Base-by-base conservation (phyloP, 2,329 filamentous ascomycete genomes). In the Zymoseptoria pseudotritici region DNA sequence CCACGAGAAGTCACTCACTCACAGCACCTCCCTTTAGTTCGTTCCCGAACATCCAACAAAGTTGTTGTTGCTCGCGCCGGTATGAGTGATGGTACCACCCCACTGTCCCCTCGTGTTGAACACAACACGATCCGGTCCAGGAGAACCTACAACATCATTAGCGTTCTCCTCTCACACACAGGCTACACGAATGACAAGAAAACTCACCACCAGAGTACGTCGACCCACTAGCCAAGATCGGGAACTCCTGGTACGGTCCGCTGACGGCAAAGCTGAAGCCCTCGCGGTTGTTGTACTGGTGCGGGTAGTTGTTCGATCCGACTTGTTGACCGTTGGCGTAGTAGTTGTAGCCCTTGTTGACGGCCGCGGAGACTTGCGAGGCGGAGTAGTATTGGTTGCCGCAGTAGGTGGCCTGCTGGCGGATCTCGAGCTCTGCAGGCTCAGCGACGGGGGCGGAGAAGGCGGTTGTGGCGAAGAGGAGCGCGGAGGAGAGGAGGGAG, bases 51-150 rank as follows among this genome's bases (percentile, higher is more conserved):
- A 89, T n/a, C 78, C 81, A 58, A 89, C 84, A 73, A 90, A 90
- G 73, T 82, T 78, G 71, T 89, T 85, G 7, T 85, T 85, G 55
- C 80, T 83, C 19, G 87, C 86, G 26, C 87, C 87, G 21, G 84
- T 87, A 69, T 90, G 87, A 0, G 87, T 90, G 63, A 90, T 87
- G 26, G 82, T 76, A 46, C 85, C 86, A 13, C 85, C 86, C 52
- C 83, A 79, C 59, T 80, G 61, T 66, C 86, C 82, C 17, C 73
- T 62, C 0, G 69, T 77, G 69, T 84, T 86, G 75, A 89, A 84
- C 31, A 88, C 74, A 57, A 89, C 83, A 55, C 87, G 83, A 70
- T 89, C 86, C 19, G 87, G 75, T 46, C 87, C 86, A 1, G 87
- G 87, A 1, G 80, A 82, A 22, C 84, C 83, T 67, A 24, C 21